Evolutionary conservation across 371 early-diverging fungal genomes (phyloP).

Genomic region (Mortierella sp.): DNA sequence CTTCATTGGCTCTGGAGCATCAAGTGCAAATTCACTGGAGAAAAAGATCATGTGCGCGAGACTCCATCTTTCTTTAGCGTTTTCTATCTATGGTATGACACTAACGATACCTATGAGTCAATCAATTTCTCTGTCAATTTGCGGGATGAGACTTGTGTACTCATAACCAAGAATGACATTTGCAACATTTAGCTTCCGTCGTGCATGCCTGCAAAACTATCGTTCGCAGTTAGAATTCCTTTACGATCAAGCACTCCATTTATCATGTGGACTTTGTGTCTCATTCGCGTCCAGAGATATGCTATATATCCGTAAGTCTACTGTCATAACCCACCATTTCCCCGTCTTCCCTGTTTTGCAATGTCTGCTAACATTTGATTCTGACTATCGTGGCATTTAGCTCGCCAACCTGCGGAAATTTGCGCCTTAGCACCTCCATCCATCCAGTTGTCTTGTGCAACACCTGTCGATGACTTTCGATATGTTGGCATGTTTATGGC

Average conservation of each 20-base stretch:
- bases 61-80: conserved; percentile 51
- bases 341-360: not conserved
- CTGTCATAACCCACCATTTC: not conserved
- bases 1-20: conserved; percentile 50
- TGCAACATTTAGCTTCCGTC: conserved; percentile 35
- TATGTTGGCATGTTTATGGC: conserved; percentile 58
- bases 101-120: too few relatives aligned
- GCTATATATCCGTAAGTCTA: conserved; percentile 48
- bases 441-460: conserved; percentile 43
- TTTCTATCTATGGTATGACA: conserved; percentile 47
- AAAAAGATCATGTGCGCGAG: conserved; percentile 59
- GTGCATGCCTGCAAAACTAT: conserved; percentile 63
- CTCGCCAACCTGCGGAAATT: conserved; percentile 59
- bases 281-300: conserved; percentile 53
- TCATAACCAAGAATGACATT: not conserved
- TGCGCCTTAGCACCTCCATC: conserved; percentile 59
- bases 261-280: conserved; percentile 60
- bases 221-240: conserved; percentile 58
- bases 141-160: not conserved
- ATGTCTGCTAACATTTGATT: not conserved
- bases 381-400: conserved; percentile 21
- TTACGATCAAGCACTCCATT: conserved; percentile 64
- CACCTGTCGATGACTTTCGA: conserved; percentile 41
- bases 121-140: not conserved
- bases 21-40: conserved; percentile 46